phyloP scores from a whole-genome alignment of 768 basidiomycete genomes.

The Hirschioporus abietinus region DNA sequence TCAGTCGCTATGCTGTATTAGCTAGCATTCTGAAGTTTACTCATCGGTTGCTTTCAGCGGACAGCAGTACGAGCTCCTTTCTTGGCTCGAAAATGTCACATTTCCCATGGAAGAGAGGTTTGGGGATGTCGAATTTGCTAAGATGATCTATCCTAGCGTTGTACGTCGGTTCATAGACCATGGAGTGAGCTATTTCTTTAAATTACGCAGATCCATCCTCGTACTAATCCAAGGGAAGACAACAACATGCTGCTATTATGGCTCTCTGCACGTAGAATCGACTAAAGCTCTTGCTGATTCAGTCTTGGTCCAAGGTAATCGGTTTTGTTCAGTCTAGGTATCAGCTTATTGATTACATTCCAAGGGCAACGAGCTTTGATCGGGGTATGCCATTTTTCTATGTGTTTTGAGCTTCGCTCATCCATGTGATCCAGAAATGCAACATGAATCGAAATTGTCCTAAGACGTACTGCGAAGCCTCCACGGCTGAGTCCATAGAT shows the following conservation, averaged over 20 bases:
- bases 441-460: conserved; percentile 82
- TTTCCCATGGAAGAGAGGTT: conserved; percentile 87
- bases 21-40: not conserved
- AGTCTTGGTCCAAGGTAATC: conserved; percentile 52
- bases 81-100: conserved; percentile 81
- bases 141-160: conserved; percentile 59
- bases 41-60: conserved; percentile 42
- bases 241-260: conserved; percentile 92
- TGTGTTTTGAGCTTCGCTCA: conserved; percentile 4
- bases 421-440: conserved; percentile 55
- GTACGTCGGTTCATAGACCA: conserved; percentile 65
- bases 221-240: conserved; percentile 45
- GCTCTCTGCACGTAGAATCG: conserved; percentile 71
- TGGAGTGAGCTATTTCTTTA: conserved; percentile 52
- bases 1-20: conserved; percentile 22
- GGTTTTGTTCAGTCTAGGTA: conserved; percentile 1
- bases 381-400: conserved; percentile 47
- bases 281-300: conserved; percentile 81
- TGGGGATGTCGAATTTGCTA: conserved; percentile 62
- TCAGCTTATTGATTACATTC: conserved; percentile 4
- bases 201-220: conserved; percentile 2
- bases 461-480: conserved; percentile 63
- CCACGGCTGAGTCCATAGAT: conserved; percentile 49
- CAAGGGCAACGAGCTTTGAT: conserved; percentile 82
- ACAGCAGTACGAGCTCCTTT: conserved; percentile 79